Base-by-base conservation (phyloP, 1,284 basidiomycete species). In the Psilocybe mexicana region DNA sequence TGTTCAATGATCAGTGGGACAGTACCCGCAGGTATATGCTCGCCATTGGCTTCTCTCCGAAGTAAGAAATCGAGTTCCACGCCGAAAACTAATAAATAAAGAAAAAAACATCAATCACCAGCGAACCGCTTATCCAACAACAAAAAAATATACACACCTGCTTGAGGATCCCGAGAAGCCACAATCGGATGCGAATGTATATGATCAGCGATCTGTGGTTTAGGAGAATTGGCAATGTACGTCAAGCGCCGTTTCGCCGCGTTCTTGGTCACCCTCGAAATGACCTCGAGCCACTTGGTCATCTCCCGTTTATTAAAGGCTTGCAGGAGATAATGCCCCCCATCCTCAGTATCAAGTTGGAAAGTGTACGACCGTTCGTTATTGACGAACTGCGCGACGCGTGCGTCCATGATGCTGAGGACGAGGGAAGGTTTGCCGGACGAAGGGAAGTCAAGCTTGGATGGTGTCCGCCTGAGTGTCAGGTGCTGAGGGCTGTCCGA, bases 271-370 rank as follows among this genome's bases (percentile, higher is more conserved):
- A 90, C 82, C 24, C 83, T 80, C 44, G 81, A 80, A 59, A 94
- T 85, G 12, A 83, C 85, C 24, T 87, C 83, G 57, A 91, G 78
- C 92, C 92, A 94, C 63, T 80, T 85, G 52, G 71, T 77, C 83
- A 90, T 86, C 62, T 92, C 90, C 30, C 77, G 74, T 68, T 79
- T 83, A 58, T 80, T 84, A 33, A 84, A 70, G 0, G 90, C 86
- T 69, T 94, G 92, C 14, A 94, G 73, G 26, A 93, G 72, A 64
- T 92, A 92, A 64, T 88, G 85, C 0, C 89, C 90, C 3, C 92
- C 92, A 67, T 94, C 92, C 68, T 94, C 92, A 1, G 92, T 90
- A 63, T 88, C 84, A 42, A 94, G 76, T 67, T 90, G 85, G 76
- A 93, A 91, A 38, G 84, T 86, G 69, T 86, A 93, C 46, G 90